phyloP scores from a whole-genome alignment of 345 rosid species.

The Lumnitzera racemosa region DNA sequence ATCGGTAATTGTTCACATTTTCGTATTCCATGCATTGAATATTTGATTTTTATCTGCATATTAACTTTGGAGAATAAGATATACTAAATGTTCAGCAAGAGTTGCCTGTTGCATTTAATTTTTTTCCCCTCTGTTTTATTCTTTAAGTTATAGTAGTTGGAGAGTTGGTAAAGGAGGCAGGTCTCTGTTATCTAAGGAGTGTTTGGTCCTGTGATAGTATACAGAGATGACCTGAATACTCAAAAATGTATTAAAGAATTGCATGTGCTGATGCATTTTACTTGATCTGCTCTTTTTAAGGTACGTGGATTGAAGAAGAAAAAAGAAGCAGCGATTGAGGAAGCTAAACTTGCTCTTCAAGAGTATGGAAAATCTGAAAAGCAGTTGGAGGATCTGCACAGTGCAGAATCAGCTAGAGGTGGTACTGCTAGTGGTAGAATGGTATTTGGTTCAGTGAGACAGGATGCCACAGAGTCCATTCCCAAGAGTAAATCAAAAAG shows the following conservation, averaged over 20 bases:
- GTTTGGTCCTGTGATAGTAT: too few relatives aligned
- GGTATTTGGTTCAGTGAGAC: conserved; percentile 62
- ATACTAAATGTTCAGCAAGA: too few relatives aligned
- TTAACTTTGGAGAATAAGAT: too few relatives aligned
- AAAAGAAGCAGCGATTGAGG: conserved; percentile 63
- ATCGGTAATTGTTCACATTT: too few relatives aligned
- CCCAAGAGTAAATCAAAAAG: conserved; percentile 33
- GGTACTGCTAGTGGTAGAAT: conserved; percentile 56
- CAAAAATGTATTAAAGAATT: not conserved
- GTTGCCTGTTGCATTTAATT: too few relatives aligned
- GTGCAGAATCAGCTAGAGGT: conserved; percentile 24
- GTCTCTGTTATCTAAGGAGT: too few relatives aligned
- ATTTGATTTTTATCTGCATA: too few relatives aligned
- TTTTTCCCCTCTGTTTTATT: too few relatives aligned
- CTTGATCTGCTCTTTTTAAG: conserved; percentile 26
- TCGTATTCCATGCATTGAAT: too few relatives aligned
- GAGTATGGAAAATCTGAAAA: conserved; percentile 51
- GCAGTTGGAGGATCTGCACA: conserved; percentile 41
- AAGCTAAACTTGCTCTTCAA: conserved; percentile 67
- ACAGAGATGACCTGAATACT: too few relatives aligned
- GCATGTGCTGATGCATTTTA: conserved; percentile 1
- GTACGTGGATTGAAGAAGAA: conserved; percentile 68
- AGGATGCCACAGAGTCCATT: conserved; percentile 28
- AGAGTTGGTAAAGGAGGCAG: too few relatives aligned
- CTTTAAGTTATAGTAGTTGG: too few relatives aligned